phyloP scores from a whole-genome alignment of 331 rosid genomes.

The Malus hybrid region DNA sequence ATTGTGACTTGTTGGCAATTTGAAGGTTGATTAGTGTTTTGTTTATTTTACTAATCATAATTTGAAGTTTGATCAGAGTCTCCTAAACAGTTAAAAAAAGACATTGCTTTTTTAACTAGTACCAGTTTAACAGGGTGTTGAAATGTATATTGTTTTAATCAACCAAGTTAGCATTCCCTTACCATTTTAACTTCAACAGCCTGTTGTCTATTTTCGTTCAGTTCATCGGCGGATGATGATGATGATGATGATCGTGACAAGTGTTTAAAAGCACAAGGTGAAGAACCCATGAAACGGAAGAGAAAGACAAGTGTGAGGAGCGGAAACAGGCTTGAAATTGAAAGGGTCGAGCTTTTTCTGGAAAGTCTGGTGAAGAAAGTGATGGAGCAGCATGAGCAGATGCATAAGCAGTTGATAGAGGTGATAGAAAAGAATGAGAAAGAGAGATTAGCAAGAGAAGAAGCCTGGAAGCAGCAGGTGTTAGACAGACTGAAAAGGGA shows the following conservation, averaged over 20 bases:
- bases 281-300: conserved; percentile 30
- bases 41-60: background rate
- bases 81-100: no score
- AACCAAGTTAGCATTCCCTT: no score
- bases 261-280: conserved; percentile 12
- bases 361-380: conserved; percentile 49
- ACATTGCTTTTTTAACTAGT: background rate
- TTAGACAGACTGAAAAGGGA: conserved; percentile 54
- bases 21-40: background rate
- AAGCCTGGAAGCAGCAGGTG: conserved; percentile 72
- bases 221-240: conserved; percentile 36
- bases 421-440: conserved; percentile 61
- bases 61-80: background rate
- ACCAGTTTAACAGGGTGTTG: background rate
- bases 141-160: background rate
- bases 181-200: conserved; percentile 4
- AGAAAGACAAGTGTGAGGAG: conserved; percentile 31
- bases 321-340: conserved; percentile 5
- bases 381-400: conserved; percentile 77
- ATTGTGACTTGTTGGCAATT: background rate
- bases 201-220: conserved; percentile 26
- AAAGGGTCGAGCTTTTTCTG: conserved; percentile 46
- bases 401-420: conserved; percentile 66
- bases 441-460: conserved; percentile 71
- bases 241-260: conserved; percentile 17